Evolutionary conservation across 768 basidiomycete genomes (phyloP).

Genomic region (Rhizopogon vesiculosus): DNA sequence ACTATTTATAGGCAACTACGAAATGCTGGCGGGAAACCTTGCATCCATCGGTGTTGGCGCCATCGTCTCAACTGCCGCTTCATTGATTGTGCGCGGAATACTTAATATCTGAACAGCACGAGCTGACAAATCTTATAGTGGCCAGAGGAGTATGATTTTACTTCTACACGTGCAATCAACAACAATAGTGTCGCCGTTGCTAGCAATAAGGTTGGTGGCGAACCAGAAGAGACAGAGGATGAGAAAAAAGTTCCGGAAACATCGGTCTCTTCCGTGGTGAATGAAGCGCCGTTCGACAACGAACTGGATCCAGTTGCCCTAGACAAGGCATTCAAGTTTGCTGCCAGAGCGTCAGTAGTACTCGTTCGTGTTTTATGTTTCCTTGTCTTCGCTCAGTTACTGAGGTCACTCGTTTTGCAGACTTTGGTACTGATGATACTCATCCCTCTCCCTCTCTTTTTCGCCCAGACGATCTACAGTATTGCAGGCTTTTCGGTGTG

Average conservation of each 20-base stretch:
- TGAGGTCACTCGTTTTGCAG: slow-evolving; percentile 24
- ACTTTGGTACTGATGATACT: slow-evolving; percentile 62
- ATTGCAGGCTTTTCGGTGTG: slow-evolving; percentile 66
- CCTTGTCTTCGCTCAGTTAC: neutral
- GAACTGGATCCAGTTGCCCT: slow-evolving; percentile 65
- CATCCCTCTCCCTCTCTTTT: slow-evolving; percentile 86
- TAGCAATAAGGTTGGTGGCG: slow-evolving; percentile 11
- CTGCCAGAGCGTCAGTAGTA: slow-evolving; percentile 64
- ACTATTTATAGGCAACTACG: slow-evolving; percentile 35
- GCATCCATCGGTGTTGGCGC: slow-evolving; percentile 78
- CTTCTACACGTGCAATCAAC: slow-evolving; percentile 76
- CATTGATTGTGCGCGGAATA: slow-evolving; percentile 49
- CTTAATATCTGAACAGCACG: neutral
- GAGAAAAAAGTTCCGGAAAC: slow-evolving; percentile 31
- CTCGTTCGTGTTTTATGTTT: slow-evolving; percentile 41
- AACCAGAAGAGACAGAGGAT: slow-evolving; percentile 23
- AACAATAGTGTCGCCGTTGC: neutral
- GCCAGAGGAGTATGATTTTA: slow-evolving; percentile 84
- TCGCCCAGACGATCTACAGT: slow-evolving; percentile 68
- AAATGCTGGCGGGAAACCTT: slow-evolving; percentile 90
- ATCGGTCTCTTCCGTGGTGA: slow-evolving; percentile 34
- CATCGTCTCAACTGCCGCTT: slow-evolving; percentile 63
- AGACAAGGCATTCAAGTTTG: slow-evolving; percentile 75
- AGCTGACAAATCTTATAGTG: slow-evolving; percentile 34
- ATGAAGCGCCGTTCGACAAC: slow-evolving; percentile 34